Conservation (phyloP, 305 asterid species). For the Solanum hybrid region DNA sequence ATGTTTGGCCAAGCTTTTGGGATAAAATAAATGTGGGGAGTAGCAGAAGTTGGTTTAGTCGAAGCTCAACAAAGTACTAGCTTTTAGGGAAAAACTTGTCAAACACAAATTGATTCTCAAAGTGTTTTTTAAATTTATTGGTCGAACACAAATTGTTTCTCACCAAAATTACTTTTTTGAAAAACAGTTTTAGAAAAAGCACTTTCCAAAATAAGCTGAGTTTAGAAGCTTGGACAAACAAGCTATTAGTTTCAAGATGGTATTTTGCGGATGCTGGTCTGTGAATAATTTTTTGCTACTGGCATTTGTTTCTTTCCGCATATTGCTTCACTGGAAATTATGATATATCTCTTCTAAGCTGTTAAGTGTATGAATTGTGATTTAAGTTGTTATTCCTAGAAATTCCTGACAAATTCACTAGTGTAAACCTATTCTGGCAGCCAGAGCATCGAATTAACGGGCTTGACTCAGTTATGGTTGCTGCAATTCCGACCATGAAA, state of each 20-base stretch:
- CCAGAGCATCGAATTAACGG: conserved; percentile 51
- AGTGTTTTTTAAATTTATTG: neutral
- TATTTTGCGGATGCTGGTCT: neutral
- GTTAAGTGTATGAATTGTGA: neutral
- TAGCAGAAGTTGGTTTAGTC: neutral
- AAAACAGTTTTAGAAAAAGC: neutral
- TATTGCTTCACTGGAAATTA: neutral
- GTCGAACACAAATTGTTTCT: neutral
- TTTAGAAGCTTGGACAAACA: neutral
- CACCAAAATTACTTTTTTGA: neutral
- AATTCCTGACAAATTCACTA: neutral
- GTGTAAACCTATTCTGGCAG: conserved; percentile 27
- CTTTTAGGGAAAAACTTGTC: neutral
- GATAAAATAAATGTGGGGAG: neutral
- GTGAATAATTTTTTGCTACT: neutral
- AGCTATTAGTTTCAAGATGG: neutral
- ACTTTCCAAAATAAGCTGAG: neutral
- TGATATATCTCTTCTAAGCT: neutral
- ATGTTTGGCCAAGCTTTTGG: neutral
- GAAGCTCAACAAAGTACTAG: neutral
- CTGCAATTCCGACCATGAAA: conserved; percentile 82
- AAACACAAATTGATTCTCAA: neutral
- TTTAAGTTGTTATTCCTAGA: neutral
- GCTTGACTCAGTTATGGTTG: conserved; percentile 61
- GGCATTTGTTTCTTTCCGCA: neutral